Base-by-base conservation (phyloP, 352 stramenopile genomes). In the Phytopythium delawarense region DNA sequence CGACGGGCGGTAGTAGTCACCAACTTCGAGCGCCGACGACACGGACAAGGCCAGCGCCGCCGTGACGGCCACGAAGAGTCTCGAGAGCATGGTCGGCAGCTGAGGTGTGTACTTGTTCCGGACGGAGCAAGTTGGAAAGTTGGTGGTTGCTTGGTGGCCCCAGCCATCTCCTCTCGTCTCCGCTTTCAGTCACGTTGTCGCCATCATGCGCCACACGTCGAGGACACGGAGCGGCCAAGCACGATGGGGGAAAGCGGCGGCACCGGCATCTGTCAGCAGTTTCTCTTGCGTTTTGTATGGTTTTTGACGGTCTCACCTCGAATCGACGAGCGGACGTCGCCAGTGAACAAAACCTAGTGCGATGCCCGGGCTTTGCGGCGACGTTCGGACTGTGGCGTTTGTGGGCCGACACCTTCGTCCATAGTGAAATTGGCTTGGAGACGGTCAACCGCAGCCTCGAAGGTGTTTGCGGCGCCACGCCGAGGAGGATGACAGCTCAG, bases 1-100 rank as follows among this genome's bases (percentile, higher is more conserved):
- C 8, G 58, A 59, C 18, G 74, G 70, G 6, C 69, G 68, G 60
- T 68, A 75, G 64, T 70, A 81, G 23, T 76, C 65, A 12, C 73
- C 73, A 6, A 66, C 50, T 8, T 65, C 57, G n/a, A 63, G 46
- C 28, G 65, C 49, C 16, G 57, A 34, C n/a, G 39, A 50, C 37
- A 50, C 46, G n/a, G 48, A 50, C 32, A 32, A 30, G 45, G 59
- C 16, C 3, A 59, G 23, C n/a, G 23, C 52, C 16, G 15, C 34
- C 39, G 48, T 7, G 37, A 69, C 6, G 28, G 50, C 44, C 48
- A 49, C 51, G 37, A 57, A 2, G 37, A 66, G 39, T 6, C 42
- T 39, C 25, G 25, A 18, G 46, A 50, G 39, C 18, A 69, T 51
- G 57, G 42, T 20, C 7, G 63, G 65, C 2, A 25, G 4, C 28